Conservation (phyloP, 352 stramenopile species). For the Phytophthora rubi region DNA sequence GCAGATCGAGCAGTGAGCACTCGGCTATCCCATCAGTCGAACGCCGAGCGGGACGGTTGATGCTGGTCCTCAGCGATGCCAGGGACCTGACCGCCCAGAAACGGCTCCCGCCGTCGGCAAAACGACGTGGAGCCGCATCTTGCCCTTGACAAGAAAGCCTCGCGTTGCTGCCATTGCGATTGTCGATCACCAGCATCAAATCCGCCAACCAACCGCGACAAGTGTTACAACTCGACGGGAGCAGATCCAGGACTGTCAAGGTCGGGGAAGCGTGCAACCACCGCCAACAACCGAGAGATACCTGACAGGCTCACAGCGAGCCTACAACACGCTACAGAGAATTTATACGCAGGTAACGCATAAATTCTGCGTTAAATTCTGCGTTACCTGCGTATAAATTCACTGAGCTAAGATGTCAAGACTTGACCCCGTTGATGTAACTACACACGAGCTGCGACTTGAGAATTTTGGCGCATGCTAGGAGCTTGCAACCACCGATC, state of each 20-base stretch:
- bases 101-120: not conserved
- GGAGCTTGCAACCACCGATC: not conserved
- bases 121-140: not conserved
- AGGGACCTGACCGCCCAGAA: not conserved
- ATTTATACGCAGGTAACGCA: too few relatives aligned
- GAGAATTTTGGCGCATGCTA: not conserved
- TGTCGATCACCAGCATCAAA: not conserved
- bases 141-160: not conserved
- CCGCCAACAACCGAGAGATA: not conserved
- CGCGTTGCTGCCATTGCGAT: not conserved
- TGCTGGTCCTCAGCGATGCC: not conserved
- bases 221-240: not conserved
- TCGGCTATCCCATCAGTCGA: slow-evolving; percentile 11
- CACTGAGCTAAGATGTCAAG: too few relatives aligned
- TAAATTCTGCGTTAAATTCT: too few relatives aligned
- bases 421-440: too few relatives aligned
- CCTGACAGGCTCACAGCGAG: slow-evolving; percentile 9
- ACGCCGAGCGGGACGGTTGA: not conserved
- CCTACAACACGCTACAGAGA: not conserved
- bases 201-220: not conserved
- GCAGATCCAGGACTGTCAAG: not conserved
- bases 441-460: too few relatives aligned
- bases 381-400: too few relatives aligned
- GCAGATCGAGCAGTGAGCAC: not conserved
- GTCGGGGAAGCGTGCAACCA: not conserved